Evolutionary conservation across 2,329 filamentous ascomycete genomes (phyloP).

Genomic region (Pseudocercospora vitis): DNA sequence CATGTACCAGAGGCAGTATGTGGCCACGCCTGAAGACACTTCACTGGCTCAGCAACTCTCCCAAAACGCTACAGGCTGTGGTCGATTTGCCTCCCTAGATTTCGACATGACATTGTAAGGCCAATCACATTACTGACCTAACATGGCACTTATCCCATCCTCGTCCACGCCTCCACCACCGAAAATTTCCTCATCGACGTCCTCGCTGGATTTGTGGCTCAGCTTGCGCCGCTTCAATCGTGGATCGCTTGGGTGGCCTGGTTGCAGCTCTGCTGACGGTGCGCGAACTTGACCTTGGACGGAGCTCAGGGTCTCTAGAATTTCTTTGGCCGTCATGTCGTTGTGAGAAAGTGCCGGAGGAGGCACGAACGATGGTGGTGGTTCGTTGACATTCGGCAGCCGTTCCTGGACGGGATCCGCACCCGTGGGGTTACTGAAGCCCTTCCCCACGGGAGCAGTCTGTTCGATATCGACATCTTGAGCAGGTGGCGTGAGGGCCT

Average conservation of each 20-base stretch:
- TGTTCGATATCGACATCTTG: conserved; percentile 19
- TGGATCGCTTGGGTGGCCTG: conserved; percentile 31
- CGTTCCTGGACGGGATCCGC: conserved; percentile 37
- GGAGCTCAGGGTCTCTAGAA: conserved; percentile 32
- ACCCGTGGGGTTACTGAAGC: conserved; percentile 43
- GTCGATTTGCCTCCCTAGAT: too few species aligned
- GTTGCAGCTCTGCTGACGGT: conserved; percentile 30
- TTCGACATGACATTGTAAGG: too few species aligned
- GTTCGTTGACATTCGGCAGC: conserved; percentile 32
- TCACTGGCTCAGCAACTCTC: background rate
- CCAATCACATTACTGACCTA: conserved; percentile 30
- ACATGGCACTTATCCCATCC: conserved; percentile 37
- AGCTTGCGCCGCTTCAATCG: conserved; percentile 40
- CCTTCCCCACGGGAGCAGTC: conserved; percentile 14
- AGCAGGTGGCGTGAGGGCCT: conserved; percentile 73
- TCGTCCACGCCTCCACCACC: conserved; percentile 36
- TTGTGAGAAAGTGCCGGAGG: conserved; percentile 24
- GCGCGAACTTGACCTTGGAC: conserved; percentile 28
- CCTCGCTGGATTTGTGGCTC: conserved; percentile 30
- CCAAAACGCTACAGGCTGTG: too few species aligned
- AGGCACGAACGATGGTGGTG: conserved; percentile 33
- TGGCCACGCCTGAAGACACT: background rate
- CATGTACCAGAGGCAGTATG: background rate
- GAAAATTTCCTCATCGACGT: conserved; percentile 36
- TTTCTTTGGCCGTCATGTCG: conserved; percentile 24